Evolutionary conservation across 2,329 filamentous ascomycete species (phyloP), one percentile per base, ranked within the genome.

Genomic region (Trichoderma aggressivum): DNA sequence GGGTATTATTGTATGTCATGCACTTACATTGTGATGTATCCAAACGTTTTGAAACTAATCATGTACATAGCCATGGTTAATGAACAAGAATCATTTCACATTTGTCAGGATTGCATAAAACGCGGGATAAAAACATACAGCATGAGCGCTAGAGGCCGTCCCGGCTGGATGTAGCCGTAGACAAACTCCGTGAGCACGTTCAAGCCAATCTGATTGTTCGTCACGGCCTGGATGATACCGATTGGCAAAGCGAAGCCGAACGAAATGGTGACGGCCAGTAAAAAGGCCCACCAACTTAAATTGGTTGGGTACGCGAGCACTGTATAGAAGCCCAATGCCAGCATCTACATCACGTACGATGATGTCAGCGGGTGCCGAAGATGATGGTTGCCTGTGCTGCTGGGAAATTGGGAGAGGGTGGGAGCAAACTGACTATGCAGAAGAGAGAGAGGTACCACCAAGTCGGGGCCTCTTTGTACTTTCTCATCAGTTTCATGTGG

Each of bases 101-200:
- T 32, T 2, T 59, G 16, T 55, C 21, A 64, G 21, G 24, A 34
- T 18, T 24, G 39, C 28, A 59, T 18, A 28, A 32, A 71, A 24
- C 34, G 32, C 2, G 10, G 7, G 53, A 24, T 30, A 6, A 11
- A 26, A 26, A 76, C 83, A 74, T 77, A 92, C 82, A 93, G 85
- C 91, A 94, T 94, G 73, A 93, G 87, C 0, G 90, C 91, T 69
- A 94, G 81, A 0, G 92, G 91, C 7, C 87, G 83, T 3, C 92
- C 92, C 0, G 91, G 91, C 73, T 92, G 90, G 75, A 94, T 91
- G 76, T 94, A 94, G 1, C 92, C 92, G 71, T 89, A 89, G 5
- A 94, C 82, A 74, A 93, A 92, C 80, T 93, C 91, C 1, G 91
- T 92, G 73, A 94, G 82, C 30, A 94, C 91, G 73, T 94, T 94